Percentiles rank a stretch among this genome's conserved stretches.
phyloP scores from a whole-genome alignment of 208 protist genomes.

The Trypanosoma conorhini region DNA sequence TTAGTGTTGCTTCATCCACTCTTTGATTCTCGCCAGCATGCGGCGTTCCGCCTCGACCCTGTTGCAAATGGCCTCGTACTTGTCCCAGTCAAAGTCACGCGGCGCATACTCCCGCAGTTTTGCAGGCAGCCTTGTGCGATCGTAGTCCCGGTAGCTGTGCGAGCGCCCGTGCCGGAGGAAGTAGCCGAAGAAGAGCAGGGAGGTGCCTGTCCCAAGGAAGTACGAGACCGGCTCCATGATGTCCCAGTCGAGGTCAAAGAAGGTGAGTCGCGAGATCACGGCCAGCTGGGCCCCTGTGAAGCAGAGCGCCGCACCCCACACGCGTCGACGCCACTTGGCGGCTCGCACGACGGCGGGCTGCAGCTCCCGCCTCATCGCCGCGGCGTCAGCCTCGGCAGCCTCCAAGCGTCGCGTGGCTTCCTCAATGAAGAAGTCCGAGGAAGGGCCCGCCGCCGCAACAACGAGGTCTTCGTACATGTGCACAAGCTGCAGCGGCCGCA shows the following conservation, averaged over 20 bases:
- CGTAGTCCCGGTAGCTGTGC: conserved; percentile 57
- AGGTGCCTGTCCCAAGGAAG: conserved; percentile 59
- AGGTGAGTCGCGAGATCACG: conserved; percentile 83
- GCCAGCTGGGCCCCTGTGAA: conserved; percentile 72
- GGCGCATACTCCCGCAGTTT: conserved; percentile 66
- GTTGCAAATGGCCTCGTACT: conserved; percentile 46
- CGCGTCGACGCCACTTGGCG: conserved; percentile 49
- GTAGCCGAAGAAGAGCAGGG: conserved; percentile 70
- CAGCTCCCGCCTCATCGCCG: conserved; percentile 39
- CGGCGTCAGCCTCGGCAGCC: conserved; percentile 35
- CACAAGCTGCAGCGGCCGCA: conserved; percentile 61
- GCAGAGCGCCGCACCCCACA: conserved; percentile 65
- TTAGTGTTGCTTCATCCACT: conserved; percentile 41
- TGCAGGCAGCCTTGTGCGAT: conserved; percentile 44
- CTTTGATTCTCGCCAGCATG: conserved; percentile 37
- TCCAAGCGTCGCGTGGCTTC: conserved; percentile 39
- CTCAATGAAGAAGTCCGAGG: conserved; percentile 39
- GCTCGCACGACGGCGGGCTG: conserved; percentile 49
- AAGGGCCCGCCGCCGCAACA: neutral
- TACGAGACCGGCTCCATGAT: conserved; percentile 91
- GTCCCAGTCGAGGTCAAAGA: conserved; percentile 90
- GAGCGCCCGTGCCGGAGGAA: conserved; percentile 55
- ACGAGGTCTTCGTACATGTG: conserved; percentile 28
- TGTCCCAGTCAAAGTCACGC: conserved; percentile 68
- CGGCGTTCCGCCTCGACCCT: conserved; percentile 45